Base-by-base conservation (phyloP, 2,329 filamentous ascomycete genomes). In the Colletotrichum sidae region DNA sequence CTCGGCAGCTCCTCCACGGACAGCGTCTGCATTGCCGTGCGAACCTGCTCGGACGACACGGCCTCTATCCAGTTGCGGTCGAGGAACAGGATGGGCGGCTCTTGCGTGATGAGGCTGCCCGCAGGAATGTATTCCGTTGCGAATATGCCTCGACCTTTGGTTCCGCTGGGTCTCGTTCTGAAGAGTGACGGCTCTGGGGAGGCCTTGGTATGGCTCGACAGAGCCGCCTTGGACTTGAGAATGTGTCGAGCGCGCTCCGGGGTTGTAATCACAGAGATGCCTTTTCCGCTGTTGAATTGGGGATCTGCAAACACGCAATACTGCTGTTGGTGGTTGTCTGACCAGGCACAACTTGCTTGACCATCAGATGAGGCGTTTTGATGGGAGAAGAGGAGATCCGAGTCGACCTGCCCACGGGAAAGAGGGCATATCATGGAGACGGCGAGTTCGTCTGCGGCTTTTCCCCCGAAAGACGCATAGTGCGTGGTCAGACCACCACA, bases 271-370 rank as follows among this genome's bases (percentile, higher is more conserved):
- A 55, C n/a, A 11, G 37, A 17, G 12, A 60, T 55, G 3, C 58
- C 58, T n/a, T 55, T 60, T 37, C 44, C 58, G 13, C 42, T 4
- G 33, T 55, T 15, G 37, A 55, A 60, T 1, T 44, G 37, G 1
- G 51, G 58, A 33, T 50, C 44, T n/a, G 42, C 10, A n/a, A 60
- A 55, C 17, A 49, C n/a, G 25, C 58, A 60, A 8, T 60, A 55
- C 10, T 42, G 11, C 6, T 49, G 13, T 6, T 41, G 10, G 10
- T 49, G 58, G 10, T 33, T 42, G 25, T 42, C 58, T 35, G 58
- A 42, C 42, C 37, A 55, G 17, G 44, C n/a, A 34, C 58, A 60
- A 15, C 41, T 17, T 17, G 17, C 17, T 17, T 17, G 17, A 17
- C 17, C 17, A 17, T 17, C 17, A 17, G 17, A 17, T 17, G 17